These are phyloP conservation scores for Fraxinus americana DNA, from an alignment of 257 asterid species.

Conservation along the genomic window DNA sequence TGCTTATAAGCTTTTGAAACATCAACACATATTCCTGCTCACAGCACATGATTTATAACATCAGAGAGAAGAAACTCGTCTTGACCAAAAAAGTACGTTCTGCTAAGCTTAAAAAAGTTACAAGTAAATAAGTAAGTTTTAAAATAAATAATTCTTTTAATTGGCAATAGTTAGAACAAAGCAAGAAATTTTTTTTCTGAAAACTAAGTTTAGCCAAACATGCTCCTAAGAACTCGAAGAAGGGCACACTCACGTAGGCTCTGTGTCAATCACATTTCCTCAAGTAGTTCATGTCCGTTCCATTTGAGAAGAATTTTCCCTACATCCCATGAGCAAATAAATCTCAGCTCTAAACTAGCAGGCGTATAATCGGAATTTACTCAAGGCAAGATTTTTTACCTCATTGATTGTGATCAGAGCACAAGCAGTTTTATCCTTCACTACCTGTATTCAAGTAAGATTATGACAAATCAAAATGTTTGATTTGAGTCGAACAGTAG, in stretches of 20 bases:
- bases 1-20: conserved; percentile 23
- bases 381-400: neutral
- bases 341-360: no score
- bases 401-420: neutral
- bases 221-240: neutral
- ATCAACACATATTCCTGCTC: conserved; percentile 6
- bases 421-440: neutral
- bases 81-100: no score
- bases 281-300: neutral
- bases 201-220: no score
- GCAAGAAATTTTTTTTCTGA: no score
- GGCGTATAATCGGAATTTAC: no score
- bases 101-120: no score
- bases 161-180: neutral
- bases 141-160: no score
- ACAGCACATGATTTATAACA: neutral
- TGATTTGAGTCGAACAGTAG: no score
- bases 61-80: neutral
- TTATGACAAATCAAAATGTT: no score
- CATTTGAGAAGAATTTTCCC: neutral
- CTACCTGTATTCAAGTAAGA: neutral
- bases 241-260: neutral
- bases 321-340: no score
- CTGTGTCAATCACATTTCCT: neutral
- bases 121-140: no score